Conservation (phyloP, 176 grass and related monocot species). For the Oryza glaberrima region DNA sequence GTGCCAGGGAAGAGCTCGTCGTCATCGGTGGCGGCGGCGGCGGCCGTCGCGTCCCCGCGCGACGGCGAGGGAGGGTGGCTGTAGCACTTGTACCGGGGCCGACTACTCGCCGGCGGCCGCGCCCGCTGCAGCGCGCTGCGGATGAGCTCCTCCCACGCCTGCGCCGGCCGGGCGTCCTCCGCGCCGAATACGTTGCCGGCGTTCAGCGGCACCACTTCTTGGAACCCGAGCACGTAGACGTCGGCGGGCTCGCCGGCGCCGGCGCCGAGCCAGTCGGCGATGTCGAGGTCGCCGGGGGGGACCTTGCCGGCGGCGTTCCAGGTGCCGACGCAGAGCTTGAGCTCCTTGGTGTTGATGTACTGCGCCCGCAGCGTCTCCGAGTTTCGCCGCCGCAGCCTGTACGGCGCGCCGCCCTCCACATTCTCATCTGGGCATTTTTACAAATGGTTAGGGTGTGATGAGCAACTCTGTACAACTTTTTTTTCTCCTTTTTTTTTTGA, state of each 20-base stretch:
- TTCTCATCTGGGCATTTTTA: constrained; percentile 41
- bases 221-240: constrained; percentile 90
- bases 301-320: constrained; percentile 74
- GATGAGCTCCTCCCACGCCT: constrained; percentile 87
- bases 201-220: constrained; percentile 94
- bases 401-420: constrained; percentile 52
- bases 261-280: constrained; percentile 67
- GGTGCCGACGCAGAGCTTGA: constrained; percentile 74
- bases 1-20: constrained; percentile 52
- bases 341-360: constrained; percentile 88
- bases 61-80: constrained; percentile 84
- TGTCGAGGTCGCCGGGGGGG: constrained; percentile 63
- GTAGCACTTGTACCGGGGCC: constrained; percentile 59
- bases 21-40: constrained; percentile 9
- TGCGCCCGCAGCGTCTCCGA: constrained; percentile 93
- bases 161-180: constrained; percentile 63
- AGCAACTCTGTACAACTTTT: neutral
- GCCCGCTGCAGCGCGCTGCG: constrained; percentile 58
- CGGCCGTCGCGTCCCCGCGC: neutral
- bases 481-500: neutral
- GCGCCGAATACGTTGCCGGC: constrained; percentile 87
- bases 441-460: neutral
- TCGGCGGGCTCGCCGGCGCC: constrained; percentile 62
- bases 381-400: constrained; percentile 68
- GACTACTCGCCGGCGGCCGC: constrained; percentile 2